Conservation (phyloP, 192 early-diverging fungal species). For the Entomortierella parvispora region DNA sequence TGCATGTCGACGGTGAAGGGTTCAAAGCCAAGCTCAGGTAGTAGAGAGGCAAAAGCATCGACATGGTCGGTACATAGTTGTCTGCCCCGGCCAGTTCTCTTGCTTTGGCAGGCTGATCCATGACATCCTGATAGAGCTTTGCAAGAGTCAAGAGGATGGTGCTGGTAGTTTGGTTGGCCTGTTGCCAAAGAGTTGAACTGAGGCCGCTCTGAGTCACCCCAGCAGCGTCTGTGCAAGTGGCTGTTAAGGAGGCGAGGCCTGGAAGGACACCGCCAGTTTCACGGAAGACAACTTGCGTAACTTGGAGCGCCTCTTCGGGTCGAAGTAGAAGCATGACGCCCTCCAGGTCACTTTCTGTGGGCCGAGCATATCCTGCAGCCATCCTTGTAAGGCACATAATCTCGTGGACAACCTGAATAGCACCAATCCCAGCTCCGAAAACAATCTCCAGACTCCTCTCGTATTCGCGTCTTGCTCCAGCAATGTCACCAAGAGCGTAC, state of each 20-base stretch:
- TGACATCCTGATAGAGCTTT: slow-evolving; percentile 87
- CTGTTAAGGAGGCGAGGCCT: slow-evolving; percentile 56
- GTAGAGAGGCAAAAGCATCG: slow-evolving; percentile 82
- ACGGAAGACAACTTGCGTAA: slow-evolving; percentile 66
- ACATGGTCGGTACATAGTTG: slow-evolving; percentile 62
- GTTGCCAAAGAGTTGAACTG: slow-evolving; percentile 59
- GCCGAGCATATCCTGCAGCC: slow-evolving; percentile 40
- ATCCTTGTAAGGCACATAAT: slow-evolving; percentile 38
- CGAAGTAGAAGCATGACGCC: slow-evolving; percentile 62
- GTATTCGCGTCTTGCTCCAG: slow-evolving; percentile 82
- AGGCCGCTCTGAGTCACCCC: slow-evolving; percentile 15
- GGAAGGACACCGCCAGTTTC: slow-evolving; percentile 75
- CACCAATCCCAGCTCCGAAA: slow-evolving; percentile 57
- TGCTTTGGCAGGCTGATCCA: slow-evolving; percentile 57
- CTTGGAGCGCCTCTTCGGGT: slow-evolving; percentile 69
- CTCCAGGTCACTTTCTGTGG: slow-evolving; percentile 26
- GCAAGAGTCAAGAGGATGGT: slow-evolving; percentile 85
- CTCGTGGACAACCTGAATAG: slow-evolving; percentile 42
- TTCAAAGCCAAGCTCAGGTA: slow-evolving; percentile 82
- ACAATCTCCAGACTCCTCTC: slow-evolving; percentile 82
- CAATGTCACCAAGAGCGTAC: slow-evolving; percentile 77
- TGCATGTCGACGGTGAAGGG: slow-evolving; percentile 90
- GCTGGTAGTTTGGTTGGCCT: slow-evolving; percentile 70
- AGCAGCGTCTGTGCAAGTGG: slow-evolving; percentile 18
- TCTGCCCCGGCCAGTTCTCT: slow-evolving; percentile 52